phyloP scores from a whole-genome alignment of 1,284 basidiomycete species.

The Sporisorium sorghi region DNA sequence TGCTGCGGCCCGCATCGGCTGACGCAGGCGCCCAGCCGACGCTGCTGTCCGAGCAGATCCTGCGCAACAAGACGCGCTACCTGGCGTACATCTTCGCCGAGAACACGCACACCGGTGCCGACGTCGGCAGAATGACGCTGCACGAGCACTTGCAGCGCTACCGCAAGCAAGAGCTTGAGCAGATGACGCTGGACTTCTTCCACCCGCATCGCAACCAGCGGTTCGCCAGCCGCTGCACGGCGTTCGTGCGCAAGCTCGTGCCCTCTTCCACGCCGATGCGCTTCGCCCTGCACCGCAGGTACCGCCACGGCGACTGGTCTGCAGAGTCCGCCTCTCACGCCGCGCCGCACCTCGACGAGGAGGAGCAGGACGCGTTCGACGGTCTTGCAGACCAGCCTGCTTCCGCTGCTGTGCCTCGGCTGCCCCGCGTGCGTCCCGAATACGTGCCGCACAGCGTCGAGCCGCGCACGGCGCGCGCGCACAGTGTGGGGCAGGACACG shows the following conservation, averaged over 20 bases:
- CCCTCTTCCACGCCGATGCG: conserved; percentile 69
- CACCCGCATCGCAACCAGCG: conserved; percentile 69
- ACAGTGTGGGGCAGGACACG: conserved; percentile 28
- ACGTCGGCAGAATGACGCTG: conserved; percentile 2
- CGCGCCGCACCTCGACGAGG: conserved; percentile 63
- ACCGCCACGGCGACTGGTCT: conserved; percentile 3
- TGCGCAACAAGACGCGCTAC: conserved; percentile 66
- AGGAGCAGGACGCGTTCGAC: conserved; percentile 69
- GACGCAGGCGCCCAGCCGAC: conserved; percentile 13
- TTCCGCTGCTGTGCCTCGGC: conserved; percentile 32
- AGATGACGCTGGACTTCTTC: conserved; percentile 72
- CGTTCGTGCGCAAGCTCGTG: conserved; percentile 71
- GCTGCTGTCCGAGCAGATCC: conserved; percentile 56
- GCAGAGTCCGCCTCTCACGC: not conserved
- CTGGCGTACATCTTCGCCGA: conserved; percentile 59
- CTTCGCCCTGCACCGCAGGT: conserved; percentile 68
- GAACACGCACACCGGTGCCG: conserved; percentile 19
- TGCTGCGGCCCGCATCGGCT: conserved; percentile 35
- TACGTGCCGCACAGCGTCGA: conserved; percentile 8
- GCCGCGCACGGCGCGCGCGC: conserved; percentile 1
- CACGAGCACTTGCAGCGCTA: conserved; percentile 61
- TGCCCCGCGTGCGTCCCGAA: conserved; percentile 29
- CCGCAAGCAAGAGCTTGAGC: conserved; percentile 71
- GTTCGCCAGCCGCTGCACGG: conserved; percentile 70
- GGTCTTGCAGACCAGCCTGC: conserved; percentile 62